These are phyloP conservation scores for Puccinia horiana DNA, from an alignment of 1,284 basidiomycete genomes.

Conservation along the genomic window DNA sequence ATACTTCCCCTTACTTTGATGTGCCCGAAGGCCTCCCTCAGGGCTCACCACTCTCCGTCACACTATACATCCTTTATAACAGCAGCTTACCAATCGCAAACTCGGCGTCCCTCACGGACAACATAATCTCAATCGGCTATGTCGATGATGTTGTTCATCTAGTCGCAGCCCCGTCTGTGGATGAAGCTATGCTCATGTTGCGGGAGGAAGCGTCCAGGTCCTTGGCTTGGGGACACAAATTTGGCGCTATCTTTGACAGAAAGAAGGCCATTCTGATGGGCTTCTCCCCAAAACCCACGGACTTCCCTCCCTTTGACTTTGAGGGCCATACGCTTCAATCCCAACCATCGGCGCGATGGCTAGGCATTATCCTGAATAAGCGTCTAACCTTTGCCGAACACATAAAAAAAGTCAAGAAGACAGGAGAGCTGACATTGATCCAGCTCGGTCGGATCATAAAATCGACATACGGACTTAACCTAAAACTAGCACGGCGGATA, in stretches of 20 bases:
- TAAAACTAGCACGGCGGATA: not conserved
- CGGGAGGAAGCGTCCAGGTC: not conserved
- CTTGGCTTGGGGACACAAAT: not conserved
- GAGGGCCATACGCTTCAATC: not conserved
- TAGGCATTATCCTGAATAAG: constrained; percentile 57
- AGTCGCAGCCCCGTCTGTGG: not conserved
- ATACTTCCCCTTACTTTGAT: not conserved
- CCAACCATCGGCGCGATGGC: constrained; percentile 53
- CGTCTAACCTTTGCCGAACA: constrained; percentile 56
- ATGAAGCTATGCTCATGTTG: not conserved
- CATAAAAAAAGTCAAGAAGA: constrained; percentile 11
- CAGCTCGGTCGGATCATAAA: constrained; percentile 5
- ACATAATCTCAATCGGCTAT: constrained; percentile 3
- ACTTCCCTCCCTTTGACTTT: not conserved
- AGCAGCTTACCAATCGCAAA: not conserved
- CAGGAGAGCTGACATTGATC: not conserved
- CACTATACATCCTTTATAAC: constrained; percentile 39
- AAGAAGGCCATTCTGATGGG: constrained; percentile 10
- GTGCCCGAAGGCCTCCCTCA: constrained; percentile 6
- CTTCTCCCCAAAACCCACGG: not conserved
- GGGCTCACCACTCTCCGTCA: constrained; percentile 24
- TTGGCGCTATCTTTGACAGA: constrained; percentile 16
- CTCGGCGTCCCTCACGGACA: not conserved
- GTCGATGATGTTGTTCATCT: constrained; percentile 29
- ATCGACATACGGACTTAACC: constrained; percentile 12